phyloP scores from a whole-genome alignment of 176 grass and related monocot species.

The Triticum monococcum region DNA sequence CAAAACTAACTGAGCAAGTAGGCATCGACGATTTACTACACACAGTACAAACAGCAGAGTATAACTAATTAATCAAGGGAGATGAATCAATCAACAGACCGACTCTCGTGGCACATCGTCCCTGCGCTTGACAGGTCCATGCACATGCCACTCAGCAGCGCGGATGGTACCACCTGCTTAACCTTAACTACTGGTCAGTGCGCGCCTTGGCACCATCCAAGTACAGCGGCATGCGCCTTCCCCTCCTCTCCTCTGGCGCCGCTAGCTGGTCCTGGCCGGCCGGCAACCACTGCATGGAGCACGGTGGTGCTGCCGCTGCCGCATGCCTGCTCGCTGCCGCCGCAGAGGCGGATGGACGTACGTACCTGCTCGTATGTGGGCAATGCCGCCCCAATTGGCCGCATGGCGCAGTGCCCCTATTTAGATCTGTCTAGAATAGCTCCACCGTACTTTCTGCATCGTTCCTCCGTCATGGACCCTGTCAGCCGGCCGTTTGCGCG shows the following conservation, averaged over 20 bases:
- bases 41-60: too few relatives aligned
- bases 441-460: background rate
- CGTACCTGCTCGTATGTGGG: background rate
- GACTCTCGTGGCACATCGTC: background rate
- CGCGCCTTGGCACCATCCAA: background rate
- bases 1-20: too few relatives aligned
- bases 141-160: background rate
- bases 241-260: background rate
- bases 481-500: background rate
- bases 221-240: slow-evolving; percentile 5
- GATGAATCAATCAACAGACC: background rate
- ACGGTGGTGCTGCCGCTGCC: background rate
- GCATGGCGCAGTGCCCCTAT: slow-evolving; percentile 18
- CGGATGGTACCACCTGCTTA: background rate
- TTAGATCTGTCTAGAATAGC: slow-evolving; percentile 39
- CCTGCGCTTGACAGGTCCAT: background rate
- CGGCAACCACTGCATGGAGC: slow-evolving; percentile 42
- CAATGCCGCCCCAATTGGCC: background rate
- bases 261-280: slow-evolving; percentile 34
- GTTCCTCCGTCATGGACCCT: background rate
- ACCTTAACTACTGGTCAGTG: background rate
- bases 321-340: background rate
- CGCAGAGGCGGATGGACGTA: slow-evolving; percentile 32
- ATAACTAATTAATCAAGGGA: too few relatives aligned
- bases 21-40: too few relatives aligned